Conservation (phyloP, 2,329 filamentous ascomycete genomes). For the Cladosporium sp. region DNA sequence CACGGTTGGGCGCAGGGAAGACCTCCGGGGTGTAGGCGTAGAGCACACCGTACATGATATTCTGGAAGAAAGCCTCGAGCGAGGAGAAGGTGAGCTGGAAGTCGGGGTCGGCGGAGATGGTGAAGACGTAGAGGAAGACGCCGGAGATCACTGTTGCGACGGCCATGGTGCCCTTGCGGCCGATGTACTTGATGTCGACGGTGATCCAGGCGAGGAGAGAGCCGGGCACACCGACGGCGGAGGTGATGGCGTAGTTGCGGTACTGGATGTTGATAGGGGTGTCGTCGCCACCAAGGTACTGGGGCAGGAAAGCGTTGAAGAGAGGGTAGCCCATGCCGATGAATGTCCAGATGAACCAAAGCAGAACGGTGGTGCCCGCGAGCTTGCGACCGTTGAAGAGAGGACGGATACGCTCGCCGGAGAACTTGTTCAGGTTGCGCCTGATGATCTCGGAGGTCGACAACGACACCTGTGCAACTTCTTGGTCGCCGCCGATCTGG, state of each 20-base stretch:
- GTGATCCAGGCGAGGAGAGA: slow-evolving; percentile 73
- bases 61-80: slow-evolving; percentile 68
- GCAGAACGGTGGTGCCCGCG: slow-evolving; percentile 50
- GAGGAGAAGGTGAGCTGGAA: slow-evolving; percentile 68
- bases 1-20: slow-evolving; percentile 71
- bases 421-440: slow-evolving; percentile 67
- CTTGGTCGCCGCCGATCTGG: slow-evolving; percentile 56
- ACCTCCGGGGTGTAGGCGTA: slow-evolving; percentile 78
- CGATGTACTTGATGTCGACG: slow-evolving; percentile 70
- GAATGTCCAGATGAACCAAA: slow-evolving; percentile 80
- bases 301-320: slow-evolving; percentile 88
- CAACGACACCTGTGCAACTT: slow-evolving; percentile 46
- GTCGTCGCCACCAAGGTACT: slow-evolving; percentile 65
- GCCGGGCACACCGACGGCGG: slow-evolving; percentile 74
- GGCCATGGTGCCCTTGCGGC: slow-evolving; percentile 73
- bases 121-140: slow-evolving; percentile 68
- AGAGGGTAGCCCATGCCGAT: slow-evolving; percentile 87
- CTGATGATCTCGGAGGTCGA: slow-evolving; percentile 55
- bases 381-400: slow-evolving; percentile 58
- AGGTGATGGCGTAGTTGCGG: slow-evolving; percentile 81
- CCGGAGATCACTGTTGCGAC: slow-evolving; percentile 68
- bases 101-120: slow-evolving; percentile 57
- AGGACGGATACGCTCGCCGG: slow-evolving; percentile 64
- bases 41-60: slow-evolving; percentile 75
- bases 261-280: slow-evolving; percentile 55